Evolutionary conservation across 495 filamentous ascomycete species (phyloP), one percentile per base, ranked within the genome.

Genomic region (Neurospora tetrasperma): DNA sequence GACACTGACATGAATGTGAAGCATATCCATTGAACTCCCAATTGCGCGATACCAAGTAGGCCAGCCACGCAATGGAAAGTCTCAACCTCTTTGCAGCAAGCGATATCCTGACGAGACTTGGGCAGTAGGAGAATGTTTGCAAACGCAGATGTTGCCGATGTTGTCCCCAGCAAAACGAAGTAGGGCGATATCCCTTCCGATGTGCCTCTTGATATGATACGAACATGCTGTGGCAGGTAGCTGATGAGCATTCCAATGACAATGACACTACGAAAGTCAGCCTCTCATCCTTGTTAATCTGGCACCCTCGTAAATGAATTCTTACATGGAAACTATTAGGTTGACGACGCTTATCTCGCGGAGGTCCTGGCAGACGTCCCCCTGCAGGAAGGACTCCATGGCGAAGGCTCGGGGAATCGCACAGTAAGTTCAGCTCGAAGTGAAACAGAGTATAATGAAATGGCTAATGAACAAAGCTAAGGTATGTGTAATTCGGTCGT

Each of bases 151-250:
- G 94, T 97, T 69, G 90, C 90, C 10, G 93, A 95, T 3, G 94
- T 97, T 23, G 91, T 91, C 69, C 96, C 96, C 35, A 99, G 90
- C 20, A 98, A 89, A 73, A 99, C 88, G 77, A 97, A 99, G 77
- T 93, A 93, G 4, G 96, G 95, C 40, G 93, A 97, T 70, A 99
- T 95, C 68, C 96, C 96, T 82, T 94, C 93, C n/a, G 96, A 97
- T 66, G 92, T 94, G 69, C 91, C 89, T 42, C 94, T 89, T 54
- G 86, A 82, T 75, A 97, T 92, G 84, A 99, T 98, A 73, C 94
- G 93, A 79, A 90, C 85, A 81, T 98, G 96, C 80, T 99, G 96
- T 2, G 96, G 96, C 39, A 97, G 88, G 82, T 99, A 99, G 73
- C 95, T 98, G 73, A 95, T 80, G 71, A 98, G 84, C 80, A 99